Base-by-base conservation (phyloP, 2,329 filamentous ascomycete species). In the Cladophialophora carrionii region DNA sequence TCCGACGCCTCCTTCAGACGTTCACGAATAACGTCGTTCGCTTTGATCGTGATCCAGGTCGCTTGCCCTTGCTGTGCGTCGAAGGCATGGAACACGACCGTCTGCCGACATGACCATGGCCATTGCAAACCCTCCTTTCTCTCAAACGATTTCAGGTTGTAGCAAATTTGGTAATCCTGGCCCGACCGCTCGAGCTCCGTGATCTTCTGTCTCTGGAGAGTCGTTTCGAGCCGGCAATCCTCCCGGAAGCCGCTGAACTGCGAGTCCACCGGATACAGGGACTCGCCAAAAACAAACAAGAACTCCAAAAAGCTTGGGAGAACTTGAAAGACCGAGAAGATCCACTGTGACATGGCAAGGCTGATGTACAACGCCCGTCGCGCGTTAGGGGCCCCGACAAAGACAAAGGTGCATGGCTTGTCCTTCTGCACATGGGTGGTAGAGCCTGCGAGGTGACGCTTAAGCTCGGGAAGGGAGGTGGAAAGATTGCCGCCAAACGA, bases 21-120 rank as follows among this genome's bases (percentile, higher is more conserved):
- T 0, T 73, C 64, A 46, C 76, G 71, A 14, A 78, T 68, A 10
- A 71, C 69, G 6, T 67, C 52, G 4, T 72, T 68, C 1, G 76
- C 78, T 56, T 79, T 78, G 0, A 76, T 74, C 1, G 78, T 70
- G 4, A 82, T 74, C 81, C 81, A 82, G 2, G 80, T 57, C 0
- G 77, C 71, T 1, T 73, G 77, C 0, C 78, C 72, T 4, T 61
- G 66, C 0, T 70, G 67, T 0, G 78, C 66, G 55, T 81, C 79
- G 56, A 80, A 80, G 31, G 77, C 74, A 60, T 81, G 79, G 61
- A 78, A 74, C 4, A 81, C 63, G 0, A 73, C 78, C 0, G 73
- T 75, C 31, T 64, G 63, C 29, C 59, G 17, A 31, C 24, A 53
- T 20, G 60, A 66, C 66, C 66, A 68, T 57, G 78, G 78, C 66